Percentiles rank a stretch among this genome's conserved stretches.
phyloP scores from a whole-genome alignment of 2,329 filamentous ascomycete species.

The Alternaria consortialis region DNA sequence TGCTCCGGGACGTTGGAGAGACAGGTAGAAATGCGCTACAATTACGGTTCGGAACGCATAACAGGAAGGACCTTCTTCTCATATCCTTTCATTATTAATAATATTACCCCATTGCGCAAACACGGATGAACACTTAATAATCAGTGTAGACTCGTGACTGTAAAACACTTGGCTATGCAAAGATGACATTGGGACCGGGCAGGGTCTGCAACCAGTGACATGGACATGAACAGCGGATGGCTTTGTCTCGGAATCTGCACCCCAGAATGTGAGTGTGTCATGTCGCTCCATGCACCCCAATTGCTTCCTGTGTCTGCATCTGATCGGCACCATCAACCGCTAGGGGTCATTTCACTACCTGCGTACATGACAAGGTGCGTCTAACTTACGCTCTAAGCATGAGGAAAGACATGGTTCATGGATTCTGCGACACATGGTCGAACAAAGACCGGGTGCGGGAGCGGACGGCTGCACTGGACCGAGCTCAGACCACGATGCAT shows the following conservation, averaged over 20 bases:
- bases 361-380: slow-evolving; percentile 2
- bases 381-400: neutral
- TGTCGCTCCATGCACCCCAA: neutral
- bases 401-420: slow-evolving; percentile 25
- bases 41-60: slow-evolving; percentile 22
- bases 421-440: slow-evolving; percentile 27
- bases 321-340: slow-evolving; percentile 12
- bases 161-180: neutral
- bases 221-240: neutral
- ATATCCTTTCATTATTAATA: slow-evolving; percentile 40
- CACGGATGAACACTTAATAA: neutral
- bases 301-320: slow-evolving; percentile 11
- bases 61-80: slow-evolving; percentile 20
- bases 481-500: slow-evolving; percentile 17
- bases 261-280: slow-evolving; percentile 13
- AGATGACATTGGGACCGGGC: slow-evolving; percentile 1
- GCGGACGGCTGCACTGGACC: slow-evolving; percentile 12
- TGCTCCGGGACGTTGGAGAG: slow-evolving; percentile 14
- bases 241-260: slow-evolving; percentile 25
- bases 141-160: neutral
- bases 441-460: slow-evolving; percentile 21
- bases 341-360: neutral
- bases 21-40: slow-evolving; percentile 15
- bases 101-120: slow-evolving; percentile 29
- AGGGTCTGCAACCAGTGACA: slow-evolving; percentile 6